Evolutionary conservation across 345 rosid species (phyloP).

Genomic region (Arabis alpina): DNA sequence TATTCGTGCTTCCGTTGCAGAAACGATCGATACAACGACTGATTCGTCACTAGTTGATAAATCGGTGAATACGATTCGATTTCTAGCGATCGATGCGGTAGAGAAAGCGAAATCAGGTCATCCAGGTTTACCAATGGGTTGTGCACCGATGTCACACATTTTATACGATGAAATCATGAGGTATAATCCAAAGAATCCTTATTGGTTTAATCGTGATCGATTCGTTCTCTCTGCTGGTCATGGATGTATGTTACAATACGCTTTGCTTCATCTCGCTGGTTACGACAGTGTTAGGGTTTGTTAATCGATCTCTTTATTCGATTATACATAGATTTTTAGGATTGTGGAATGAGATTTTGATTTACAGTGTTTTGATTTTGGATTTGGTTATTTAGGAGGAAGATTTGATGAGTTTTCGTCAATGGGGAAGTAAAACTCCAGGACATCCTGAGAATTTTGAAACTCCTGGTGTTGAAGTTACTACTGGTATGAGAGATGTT

Average conservation of each 20-base stretch:
- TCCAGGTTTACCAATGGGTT: slow-evolving; percentile 98
- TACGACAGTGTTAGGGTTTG: slow-evolving; percentile 83
- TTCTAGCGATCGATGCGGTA: slow-evolving; percentile 87
- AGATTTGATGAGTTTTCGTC: slow-evolving; percentile 77
- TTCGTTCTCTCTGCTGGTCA: slow-evolving; percentile 97
- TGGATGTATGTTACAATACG: slow-evolving; percentile 95
- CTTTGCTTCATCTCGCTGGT: slow-evolving; percentile 95
- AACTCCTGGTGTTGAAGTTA: slow-evolving; percentile 86
- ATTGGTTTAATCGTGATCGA: slow-evolving; percentile 98
- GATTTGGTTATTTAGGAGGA: slow-evolving; percentile 56
- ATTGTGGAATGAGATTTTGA: background rate
- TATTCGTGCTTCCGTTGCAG: slow-evolving; percentile 59
- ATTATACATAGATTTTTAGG: background rate
- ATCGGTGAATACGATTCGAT: slow-evolving; percentile 82
- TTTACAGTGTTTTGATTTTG: background rate
- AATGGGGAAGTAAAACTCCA: slow-evolving; percentile 85
- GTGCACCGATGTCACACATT: slow-evolving; percentile 92
- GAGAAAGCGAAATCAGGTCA: slow-evolving; percentile 98
- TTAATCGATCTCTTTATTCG: background rate
- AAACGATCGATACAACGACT: slow-evolving; percentile 53
- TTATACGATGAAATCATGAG: slow-evolving; percentile 90
- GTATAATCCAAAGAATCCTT: slow-evolving; percentile 92
- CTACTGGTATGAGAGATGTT: slow-evolving; percentile 59
- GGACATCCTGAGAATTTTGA: slow-evolving; percentile 95
- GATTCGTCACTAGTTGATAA: slow-evolving; percentile 75